Conservation (phyloP, 164 flowering plant species). For the Euptelea pleiosperma region DNA sequence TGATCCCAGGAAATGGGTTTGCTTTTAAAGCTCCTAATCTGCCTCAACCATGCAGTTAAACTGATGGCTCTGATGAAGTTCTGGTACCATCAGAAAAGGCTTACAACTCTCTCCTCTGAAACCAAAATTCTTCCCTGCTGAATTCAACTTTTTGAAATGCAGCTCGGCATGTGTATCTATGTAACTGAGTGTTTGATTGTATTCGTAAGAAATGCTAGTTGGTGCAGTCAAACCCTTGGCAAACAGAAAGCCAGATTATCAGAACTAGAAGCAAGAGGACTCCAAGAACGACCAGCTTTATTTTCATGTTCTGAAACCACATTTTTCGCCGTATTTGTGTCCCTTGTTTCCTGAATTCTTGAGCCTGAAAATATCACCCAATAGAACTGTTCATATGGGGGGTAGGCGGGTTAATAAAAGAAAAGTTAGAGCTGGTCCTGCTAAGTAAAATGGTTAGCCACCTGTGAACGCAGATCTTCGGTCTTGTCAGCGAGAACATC, state of each 20-base stretch:
- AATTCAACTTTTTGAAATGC: neutral
- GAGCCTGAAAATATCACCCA: slow-evolving; percentile 54
- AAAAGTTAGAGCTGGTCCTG: neutral
- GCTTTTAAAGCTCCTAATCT: too few relatives aligned
- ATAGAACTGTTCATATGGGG: neutral
- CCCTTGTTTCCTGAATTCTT: slow-evolving; percentile 59
- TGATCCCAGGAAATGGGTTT: too few relatives aligned
- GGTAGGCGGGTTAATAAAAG: too few relatives aligned
- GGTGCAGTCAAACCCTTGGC: slow-evolving; percentile 82
- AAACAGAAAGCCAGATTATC: slow-evolving; percentile 75
- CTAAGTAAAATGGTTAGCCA: slow-evolving; percentile 16
- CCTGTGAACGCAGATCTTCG: slow-evolving; percentile 62
- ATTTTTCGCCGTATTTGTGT: slow-evolving; percentile 70
- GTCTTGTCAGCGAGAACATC: slow-evolving; percentile 66
- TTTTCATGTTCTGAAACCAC: slow-evolving; percentile 97
- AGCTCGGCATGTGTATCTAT: neutral
- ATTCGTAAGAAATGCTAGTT: slow-evolving; percentile 29
- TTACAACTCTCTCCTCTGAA: neutral
- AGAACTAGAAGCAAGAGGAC: slow-evolving; percentile 66
- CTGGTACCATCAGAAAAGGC: neutral
- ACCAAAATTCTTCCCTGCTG: neutral
- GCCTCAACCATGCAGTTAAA: too few relatives aligned
- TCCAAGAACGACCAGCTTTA: slow-evolving; percentile 78
- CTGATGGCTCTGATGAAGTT: slow-evolving; percentile 4
- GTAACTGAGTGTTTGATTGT: neutral